Percentiles rank a stretch among this genome's conserved stretches.
Evolutionary conservation across 108 stramenopile genomes (phyloP).

Genomic region (Heterococcus sp.): DNA sequence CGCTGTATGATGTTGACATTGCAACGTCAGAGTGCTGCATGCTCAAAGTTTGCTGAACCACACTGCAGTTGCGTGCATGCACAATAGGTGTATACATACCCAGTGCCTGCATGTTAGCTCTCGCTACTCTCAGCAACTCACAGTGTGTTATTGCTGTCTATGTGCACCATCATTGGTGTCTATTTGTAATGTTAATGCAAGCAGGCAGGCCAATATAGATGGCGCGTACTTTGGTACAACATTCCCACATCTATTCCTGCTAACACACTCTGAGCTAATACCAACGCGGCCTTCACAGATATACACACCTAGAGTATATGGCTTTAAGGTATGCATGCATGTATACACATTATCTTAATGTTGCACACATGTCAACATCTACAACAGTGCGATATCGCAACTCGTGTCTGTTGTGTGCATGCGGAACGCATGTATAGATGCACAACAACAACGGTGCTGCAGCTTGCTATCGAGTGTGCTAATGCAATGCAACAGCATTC

Average conservation of each 20-base stretch:
- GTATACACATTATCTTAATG: background rate
- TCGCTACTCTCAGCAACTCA: background rate
- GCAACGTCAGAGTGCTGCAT: background rate
- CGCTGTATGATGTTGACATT: background rate
- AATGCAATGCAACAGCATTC: background rate
- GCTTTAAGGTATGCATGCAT: constrained; percentile 21
- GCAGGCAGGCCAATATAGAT: constrained; percentile 52
- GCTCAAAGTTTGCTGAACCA: background rate
- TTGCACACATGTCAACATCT: background rate
- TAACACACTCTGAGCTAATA: constrained; percentile 60
- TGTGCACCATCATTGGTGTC: background rate
- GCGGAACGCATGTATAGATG: background rate
- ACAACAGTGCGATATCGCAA: background rate
- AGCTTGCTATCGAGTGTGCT: too few species aligned
- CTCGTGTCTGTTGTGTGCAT: background rate
- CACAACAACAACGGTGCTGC: too few species aligned
- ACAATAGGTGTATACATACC: background rate
- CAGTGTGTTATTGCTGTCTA: too few species aligned
- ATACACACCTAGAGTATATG: constrained; percentile 51
- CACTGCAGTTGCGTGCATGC: too few species aligned
- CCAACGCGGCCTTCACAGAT: constrained; percentile 17
- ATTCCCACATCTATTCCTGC: constrained; percentile 66
- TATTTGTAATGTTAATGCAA: background rate
- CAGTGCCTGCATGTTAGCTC: background rate
- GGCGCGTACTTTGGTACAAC: constrained; percentile 70